These are phyloP conservation scores for Butyriboletus appendiculatus DNA, from an alignment of 1,284 basidiomycete genomes.

Conservation along the genomic window DNA sequence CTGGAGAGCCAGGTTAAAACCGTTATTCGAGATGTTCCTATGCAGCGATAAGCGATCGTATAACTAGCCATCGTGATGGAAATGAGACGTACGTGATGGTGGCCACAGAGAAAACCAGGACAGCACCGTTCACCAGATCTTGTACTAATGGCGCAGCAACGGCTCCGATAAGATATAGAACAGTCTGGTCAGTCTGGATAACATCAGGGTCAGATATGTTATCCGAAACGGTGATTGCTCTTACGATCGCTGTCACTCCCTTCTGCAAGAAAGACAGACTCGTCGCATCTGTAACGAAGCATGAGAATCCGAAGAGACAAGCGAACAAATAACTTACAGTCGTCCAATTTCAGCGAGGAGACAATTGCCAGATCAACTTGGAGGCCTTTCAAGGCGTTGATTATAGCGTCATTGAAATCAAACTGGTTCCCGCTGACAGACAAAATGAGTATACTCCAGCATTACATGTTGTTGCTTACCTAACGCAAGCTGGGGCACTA, in stretches of 20 bases:
- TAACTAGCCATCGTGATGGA: slow-evolving; percentile 44
- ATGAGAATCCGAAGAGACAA: not conserved
- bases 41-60: slow-evolving; percentile 43
- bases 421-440: slow-evolving; percentile 59
- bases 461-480: slow-evolving; percentile 37
- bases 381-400: slow-evolving; percentile 62
- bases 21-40: slow-evolving; percentile 58
- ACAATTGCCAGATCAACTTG: slow-evolving; percentile 54
- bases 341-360: slow-evolving; percentile 55
- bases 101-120: slow-evolving; percentile 57
- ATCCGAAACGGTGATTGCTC: slow-evolving; percentile 12
- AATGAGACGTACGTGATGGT: slow-evolving; percentile 53
- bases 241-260: slow-evolving; percentile 58
- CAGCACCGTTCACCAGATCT: slow-evolving; percentile 61
- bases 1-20: slow-evolving; percentile 59
- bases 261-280: slow-evolving; percentile 65
- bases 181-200: slow-evolving; percentile 59
- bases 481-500: slow-evolving; percentile 51
- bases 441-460: slow-evolving; percentile 10
- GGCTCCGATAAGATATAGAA: slow-evolving; percentile 69
- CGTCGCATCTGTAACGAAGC: slow-evolving; percentile 47
- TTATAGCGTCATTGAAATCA: slow-evolving; percentile 59
- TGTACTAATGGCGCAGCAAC: slow-evolving; percentile 69
- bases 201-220: not conserved
- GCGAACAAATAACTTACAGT: slow-evolving; percentile 43